These are phyloP conservation scores for Huntiella omanensis DNA, from an alignment of 2,329 filamentous ascomycete species.

Conservation along the genomic window DNA sequence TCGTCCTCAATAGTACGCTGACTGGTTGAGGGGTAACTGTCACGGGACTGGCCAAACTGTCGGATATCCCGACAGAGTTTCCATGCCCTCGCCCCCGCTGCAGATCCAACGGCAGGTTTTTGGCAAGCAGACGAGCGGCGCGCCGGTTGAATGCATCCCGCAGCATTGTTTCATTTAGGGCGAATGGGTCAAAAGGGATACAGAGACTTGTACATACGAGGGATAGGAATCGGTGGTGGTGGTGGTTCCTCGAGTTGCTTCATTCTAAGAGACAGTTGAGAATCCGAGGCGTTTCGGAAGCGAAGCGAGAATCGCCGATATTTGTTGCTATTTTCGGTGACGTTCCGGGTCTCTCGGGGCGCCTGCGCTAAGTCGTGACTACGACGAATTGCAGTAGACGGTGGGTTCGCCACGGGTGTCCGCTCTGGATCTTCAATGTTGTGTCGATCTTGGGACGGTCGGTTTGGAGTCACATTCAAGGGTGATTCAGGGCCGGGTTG, in stretches of 20 bases:
- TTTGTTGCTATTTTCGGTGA: slow-evolving; percentile 21
- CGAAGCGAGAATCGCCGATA: slow-evolving; percentile 51
- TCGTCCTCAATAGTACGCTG: too few species aligned
- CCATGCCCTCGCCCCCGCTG: too few species aligned
- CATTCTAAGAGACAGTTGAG: slow-evolving; percentile 60
- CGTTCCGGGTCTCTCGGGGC: slow-evolving; percentile 1
- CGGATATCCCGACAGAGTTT: too few species aligned
- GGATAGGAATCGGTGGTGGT: slow-evolving; percentile 35
- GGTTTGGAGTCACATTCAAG: not conserved
- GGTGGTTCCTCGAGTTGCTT: slow-evolving; percentile 44
- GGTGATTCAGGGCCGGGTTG: not conserved
- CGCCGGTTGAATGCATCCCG: too few species aligned
- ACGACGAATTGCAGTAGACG: slow-evolving; percentile 13
- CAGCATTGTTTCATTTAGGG: too few species aligned
- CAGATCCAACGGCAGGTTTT: too few species aligned
- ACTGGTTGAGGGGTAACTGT: too few species aligned
- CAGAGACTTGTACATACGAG: slow-evolving; percentile 23
- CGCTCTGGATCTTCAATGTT: slow-evolving; percentile 7
- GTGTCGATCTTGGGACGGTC: not conserved
- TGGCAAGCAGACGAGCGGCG: too few species aligned
- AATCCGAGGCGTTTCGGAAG: slow-evolving; percentile 84
- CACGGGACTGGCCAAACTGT: too few species aligned
- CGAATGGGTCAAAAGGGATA: too few species aligned
- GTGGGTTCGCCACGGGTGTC: slow-evolving; percentile 13
- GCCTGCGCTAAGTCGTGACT: slow-evolving; percentile 10